phyloP scores from a whole-genome alignment of 805 yeast species.

The Yarrowia sp. region DNA sequence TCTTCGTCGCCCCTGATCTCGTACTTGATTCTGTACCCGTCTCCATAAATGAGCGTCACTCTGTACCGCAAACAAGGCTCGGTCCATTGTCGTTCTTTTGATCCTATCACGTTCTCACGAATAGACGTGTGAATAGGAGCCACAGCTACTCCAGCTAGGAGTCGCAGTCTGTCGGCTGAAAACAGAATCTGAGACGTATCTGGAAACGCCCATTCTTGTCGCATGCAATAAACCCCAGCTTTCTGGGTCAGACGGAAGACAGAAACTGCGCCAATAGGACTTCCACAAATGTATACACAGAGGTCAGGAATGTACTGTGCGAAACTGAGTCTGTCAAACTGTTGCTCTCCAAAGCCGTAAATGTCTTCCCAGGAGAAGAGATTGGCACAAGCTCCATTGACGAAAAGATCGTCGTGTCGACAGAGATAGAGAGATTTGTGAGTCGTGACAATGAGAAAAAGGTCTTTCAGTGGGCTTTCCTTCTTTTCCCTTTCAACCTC shows the following conservation, averaged over 20 bases:
- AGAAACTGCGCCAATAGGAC: constrained; percentile 42
- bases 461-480: constrained; percentile 46
- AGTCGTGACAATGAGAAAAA: constrained; percentile 56
- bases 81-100: constrained; percentile 9
- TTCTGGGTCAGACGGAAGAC: constrained; percentile 45
- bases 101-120: constrained; percentile 13
- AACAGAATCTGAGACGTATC: constrained; percentile 29
- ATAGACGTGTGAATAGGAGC: constrained; percentile 20
- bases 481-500: constrained; percentile 40
- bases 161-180: constrained; percentile 18
- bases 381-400: constrained; percentile 57
- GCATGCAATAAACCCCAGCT: constrained; percentile 54
- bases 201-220: constrained; percentile 52
- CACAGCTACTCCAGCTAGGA: constrained; percentile 22
- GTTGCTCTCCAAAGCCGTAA: constrained; percentile 38
- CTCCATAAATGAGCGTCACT: constrained; percentile 23
- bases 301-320: constrained; percentile 53
- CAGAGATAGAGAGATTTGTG: constrained; percentile 56
- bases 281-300: constrained; percentile 53
- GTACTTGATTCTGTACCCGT: constrained; percentile 21
- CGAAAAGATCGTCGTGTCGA: constrained; percentile 55
- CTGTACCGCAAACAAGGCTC: constrained; percentile 27
- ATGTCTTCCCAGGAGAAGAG: constrained; percentile 53
- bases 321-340: constrained; percentile 48
- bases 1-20: constrained; percentile 25